These are phyloP conservation scores for Morella rubra DNA, from an alignment of 306 rosid genomes.

Conservation along the genomic window DNA sequence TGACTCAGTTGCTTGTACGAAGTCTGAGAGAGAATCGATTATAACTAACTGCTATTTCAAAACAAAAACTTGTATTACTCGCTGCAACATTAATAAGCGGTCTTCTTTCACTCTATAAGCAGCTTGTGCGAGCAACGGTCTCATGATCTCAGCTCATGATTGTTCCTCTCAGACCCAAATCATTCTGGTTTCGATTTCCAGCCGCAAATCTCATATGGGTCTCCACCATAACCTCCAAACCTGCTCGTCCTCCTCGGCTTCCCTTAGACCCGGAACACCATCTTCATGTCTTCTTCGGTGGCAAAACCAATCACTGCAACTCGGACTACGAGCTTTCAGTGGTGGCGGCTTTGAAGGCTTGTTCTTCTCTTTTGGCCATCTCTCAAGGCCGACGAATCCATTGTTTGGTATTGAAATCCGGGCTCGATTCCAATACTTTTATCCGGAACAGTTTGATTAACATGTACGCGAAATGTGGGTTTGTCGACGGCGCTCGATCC, in stretches of 20 bases:
- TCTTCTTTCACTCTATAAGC: no score
- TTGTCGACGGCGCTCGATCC: conserved; percentile 42
- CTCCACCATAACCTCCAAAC: conserved; percentile 37
- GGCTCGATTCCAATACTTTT: conserved; percentile 57
- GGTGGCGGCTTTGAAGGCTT: conserved; percentile 68
- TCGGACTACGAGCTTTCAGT: conserved; percentile 51
- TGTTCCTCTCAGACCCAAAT: conserved; percentile 40
- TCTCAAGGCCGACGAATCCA: conserved; percentile 73
- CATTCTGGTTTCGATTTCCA: conserved; percentile 15
- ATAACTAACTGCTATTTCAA: no score
- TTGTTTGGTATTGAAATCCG: conserved; percentile 55
- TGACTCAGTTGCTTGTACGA: no score
- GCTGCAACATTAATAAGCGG: neutral
- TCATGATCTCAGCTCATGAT: conserved; percentile 48
- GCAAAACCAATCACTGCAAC: conserved; percentile 32
- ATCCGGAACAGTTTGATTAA: conserved; percentile 68
- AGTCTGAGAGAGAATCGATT: no score
- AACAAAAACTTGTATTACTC: neutral
- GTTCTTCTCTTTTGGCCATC: conserved; percentile 49
- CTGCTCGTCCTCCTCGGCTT: conserved; percentile 27
- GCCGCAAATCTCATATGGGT: conserved; percentile 44
- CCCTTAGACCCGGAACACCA: conserved; percentile 34
- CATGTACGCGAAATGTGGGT: conserved; percentile 70
- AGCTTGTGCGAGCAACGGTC: neutral
- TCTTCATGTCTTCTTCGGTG: conserved; percentile 48